Base-by-base conservation (phyloP, 768 basidiomycete genomes). In the Boletus pseudo-olivaceus region DNA sequence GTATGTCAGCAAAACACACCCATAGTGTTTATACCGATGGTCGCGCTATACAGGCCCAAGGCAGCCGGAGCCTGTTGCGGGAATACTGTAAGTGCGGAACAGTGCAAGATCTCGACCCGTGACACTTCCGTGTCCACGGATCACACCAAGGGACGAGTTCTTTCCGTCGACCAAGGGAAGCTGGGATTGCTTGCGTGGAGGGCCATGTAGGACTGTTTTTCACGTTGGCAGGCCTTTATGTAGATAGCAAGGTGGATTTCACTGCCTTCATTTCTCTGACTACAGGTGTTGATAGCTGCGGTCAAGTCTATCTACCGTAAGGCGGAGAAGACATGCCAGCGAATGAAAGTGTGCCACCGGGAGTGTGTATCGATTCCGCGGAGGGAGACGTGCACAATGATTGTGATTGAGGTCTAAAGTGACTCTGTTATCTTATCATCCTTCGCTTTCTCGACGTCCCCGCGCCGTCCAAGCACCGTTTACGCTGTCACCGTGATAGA, bases 371-470 rank as follows among this genome's bases (percentile, higher is more conserved):
- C 23, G 52, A 57, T 55, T 57, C 67, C 67, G 67, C 67, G 66
- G 66, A 64, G 51, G 53, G 46, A 43, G 40, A 46, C 20, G 14
- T 43, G 52, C 19, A 35, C 27, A 17, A 17, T 17, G 26, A 23
- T 32, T 33, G 14, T 35, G 62, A 56, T 67, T 56, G 46, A 58
- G 45, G 50, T 30, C 37, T 49, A 54, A 48, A 35, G 41, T 40
- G 55, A 58, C 53, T 49, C 29, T 51, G 51, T 47, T 64, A 67
- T 67, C 65, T 65, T 67, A 67, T 67, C 65, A 47, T 47, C 17
- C 35, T 56, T 56, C 45, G 41, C 56, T 39, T 47, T 44, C 15
- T 53, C 47, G 20, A 57, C 40, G 17, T 54, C 53, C 4, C 58
- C 64, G 61, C 45, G 55, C 66, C 67, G 57, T 51, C 41, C 56